Conservation (phyloP, 345 rosid genomes). For the Aquilaria sinensis region DNA sequence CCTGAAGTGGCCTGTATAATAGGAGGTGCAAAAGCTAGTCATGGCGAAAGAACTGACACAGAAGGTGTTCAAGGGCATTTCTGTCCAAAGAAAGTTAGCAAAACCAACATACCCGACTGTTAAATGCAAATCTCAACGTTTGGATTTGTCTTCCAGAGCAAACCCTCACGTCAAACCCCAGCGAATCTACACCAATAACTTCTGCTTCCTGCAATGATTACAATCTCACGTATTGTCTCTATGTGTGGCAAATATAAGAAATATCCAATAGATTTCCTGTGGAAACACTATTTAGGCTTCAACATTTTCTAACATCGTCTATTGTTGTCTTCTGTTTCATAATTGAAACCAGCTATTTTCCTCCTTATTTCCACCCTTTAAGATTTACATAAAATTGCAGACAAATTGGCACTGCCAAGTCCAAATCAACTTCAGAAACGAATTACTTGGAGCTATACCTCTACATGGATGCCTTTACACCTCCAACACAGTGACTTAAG, state of each 20-base stretch:
- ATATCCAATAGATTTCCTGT: too few species aligned
- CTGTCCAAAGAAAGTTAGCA: neutral
- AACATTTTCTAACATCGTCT: too few species aligned
- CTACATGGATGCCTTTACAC: slow-evolving; percentile 75
- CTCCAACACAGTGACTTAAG: slow-evolving; percentile 78
- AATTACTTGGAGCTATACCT: slow-evolving; percentile 41
- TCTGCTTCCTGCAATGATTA: slow-evolving; percentile 55
- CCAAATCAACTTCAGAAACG: slow-evolving; percentile 9
- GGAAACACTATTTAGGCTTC: too few species aligned
- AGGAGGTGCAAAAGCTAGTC: neutral
- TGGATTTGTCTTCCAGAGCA: slow-evolving; percentile 84
- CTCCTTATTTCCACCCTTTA: too few species aligned
- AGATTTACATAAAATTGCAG: neutral
- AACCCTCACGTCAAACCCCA: slow-evolving; percentile 77
- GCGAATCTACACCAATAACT: slow-evolving; percentile 59
- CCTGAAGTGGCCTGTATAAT: slow-evolving; percentile 72
- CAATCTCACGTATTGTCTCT: neutral
- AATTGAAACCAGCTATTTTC: too few species aligned
- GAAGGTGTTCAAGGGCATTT: neutral
- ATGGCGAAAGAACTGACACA: too few species aligned
- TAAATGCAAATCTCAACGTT: slow-evolving; percentile 71
- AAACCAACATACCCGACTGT: slow-evolving; percentile 44
- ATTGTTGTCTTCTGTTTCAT: too few species aligned
- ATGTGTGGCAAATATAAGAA: too few species aligned
- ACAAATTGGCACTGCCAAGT: neutral